These are phyloP conservation scores for Hypoxylon sp. DNA, from an alignment of 2,329 filamentous ascomycete genomes.

Conservation along the genomic window DNA sequence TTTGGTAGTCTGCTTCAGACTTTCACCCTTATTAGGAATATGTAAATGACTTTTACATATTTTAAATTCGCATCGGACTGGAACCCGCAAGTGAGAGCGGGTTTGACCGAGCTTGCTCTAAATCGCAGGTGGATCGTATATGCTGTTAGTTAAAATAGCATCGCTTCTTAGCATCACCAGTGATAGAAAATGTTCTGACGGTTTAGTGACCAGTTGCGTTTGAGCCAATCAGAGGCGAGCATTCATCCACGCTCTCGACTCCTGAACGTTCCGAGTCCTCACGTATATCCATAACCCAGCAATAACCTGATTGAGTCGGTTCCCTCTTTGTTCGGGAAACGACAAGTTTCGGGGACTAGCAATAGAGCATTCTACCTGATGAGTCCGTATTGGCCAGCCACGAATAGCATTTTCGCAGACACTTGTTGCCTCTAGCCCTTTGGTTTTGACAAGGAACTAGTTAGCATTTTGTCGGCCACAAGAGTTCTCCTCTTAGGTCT, in stretches of 20 bases:
- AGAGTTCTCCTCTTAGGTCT: conserved; percentile 4
- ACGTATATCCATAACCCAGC: conserved; percentile 10
- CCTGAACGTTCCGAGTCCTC: conserved; percentile 10
- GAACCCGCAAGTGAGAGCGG: conserved; percentile 21
- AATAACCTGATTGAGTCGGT: conserved; percentile 14
- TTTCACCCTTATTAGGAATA: conserved; percentile 11
- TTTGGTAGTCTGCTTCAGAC: background rate
- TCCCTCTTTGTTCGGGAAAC: conserved; percentile 30
- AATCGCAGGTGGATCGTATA: conserved; percentile 37
- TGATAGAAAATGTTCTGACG: conserved; percentile 20
- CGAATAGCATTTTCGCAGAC: conserved; percentile 2
- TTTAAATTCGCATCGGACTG: conserved; percentile 21
- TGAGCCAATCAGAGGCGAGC: conserved; percentile 32
- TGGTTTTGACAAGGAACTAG: conserved; percentile 4
- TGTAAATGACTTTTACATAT: conserved; percentile 5
- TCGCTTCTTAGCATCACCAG: conserved; percentile 21
- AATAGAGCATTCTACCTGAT: conserved; percentile 12
- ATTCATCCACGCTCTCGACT: conserved; percentile 40
- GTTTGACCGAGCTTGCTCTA: conserved; percentile 33
- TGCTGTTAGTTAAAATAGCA: conserved; percentile 35
- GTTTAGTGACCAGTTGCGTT: conserved; percentile 13
- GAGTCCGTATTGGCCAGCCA: conserved; percentile 16
- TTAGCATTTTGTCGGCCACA: conserved; percentile 7
- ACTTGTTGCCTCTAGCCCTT: conserved; percentile 6
- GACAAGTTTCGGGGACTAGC: conserved; percentile 13